Conservation (phyloP, 306 rosid species). For the Canavalia ensiformis region DNA sequence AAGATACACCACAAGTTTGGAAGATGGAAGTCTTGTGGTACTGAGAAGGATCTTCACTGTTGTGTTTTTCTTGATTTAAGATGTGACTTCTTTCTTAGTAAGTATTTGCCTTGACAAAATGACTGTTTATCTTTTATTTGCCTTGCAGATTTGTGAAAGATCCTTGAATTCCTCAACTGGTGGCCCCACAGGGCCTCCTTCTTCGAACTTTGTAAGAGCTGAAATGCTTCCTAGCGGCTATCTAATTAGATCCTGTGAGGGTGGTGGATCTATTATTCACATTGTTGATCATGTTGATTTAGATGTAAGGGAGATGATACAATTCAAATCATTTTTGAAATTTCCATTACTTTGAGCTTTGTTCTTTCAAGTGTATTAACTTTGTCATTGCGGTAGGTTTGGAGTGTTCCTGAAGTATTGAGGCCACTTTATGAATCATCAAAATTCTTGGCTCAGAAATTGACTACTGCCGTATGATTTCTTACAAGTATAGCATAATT, state of each 20-base stretch:
- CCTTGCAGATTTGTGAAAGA: conserved; percentile 84
- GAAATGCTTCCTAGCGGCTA: conserved; percentile 92
- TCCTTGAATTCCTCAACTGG: conserved; percentile 76
- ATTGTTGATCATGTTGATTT: conserved; percentile 88
- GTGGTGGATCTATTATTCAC: conserved; percentile 88
- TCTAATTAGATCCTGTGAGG: conserved; percentile 86
- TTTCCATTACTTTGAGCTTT: background rate
- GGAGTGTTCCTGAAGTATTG: conserved; percentile 91
- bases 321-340: background rate
- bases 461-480: conserved; percentile 73
- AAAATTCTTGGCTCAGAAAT: conserved; percentile 84
- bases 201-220: conserved; percentile 75
- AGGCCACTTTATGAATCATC: conserved; percentile 90
- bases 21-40: conserved; percentile 97
- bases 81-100: background rate
- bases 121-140: background rate
- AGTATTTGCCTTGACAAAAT: background rate
- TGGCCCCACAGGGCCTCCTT: conserved; percentile 73
- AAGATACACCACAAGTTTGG: conserved; percentile 81
- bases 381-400: conserved; percentile 49
- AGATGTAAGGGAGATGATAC: conserved; percentile 64
- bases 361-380: background rate
- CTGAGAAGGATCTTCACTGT: conserved; percentile 7
- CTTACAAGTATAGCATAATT: background rate
- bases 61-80: background rate